These are phyloP conservation scores for Pseudogymnoascus sp. DNA, from an alignment of 2,329 filamentous ascomycete species.

Conservation along the genomic window DNA sequence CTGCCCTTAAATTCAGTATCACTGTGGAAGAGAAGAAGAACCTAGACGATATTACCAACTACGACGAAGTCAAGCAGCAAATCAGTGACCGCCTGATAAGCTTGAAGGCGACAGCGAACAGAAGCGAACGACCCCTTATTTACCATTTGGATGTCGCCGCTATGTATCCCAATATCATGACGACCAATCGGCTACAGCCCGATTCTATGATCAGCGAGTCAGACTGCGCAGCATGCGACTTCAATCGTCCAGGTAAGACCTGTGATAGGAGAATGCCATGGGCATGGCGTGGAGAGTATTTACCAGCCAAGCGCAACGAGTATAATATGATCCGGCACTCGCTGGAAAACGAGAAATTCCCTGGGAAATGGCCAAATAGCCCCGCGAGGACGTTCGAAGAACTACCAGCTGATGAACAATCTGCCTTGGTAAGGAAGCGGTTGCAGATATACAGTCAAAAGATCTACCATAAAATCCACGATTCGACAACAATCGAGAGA, in stretches of 20 bases:
- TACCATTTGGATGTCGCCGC: conserved; percentile 98
- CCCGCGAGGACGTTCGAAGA: conserved; percentile 74
- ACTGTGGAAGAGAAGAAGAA: conserved; percentile 78
- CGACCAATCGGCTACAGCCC: conserved; percentile 91
- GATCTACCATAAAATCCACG: conserved; percentile 98
- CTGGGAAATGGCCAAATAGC: conserved; percentile 66
- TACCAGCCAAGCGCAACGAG: conserved; percentile 92
- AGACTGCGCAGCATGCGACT: conserved; percentile 95
- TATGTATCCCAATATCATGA: conserved; percentile 99
- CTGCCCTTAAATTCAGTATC: conserved; percentile 81
- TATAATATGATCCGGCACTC: conserved; percentile 98
- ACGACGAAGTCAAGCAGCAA: conserved; percentile 76
- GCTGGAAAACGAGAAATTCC: conserved; percentile 87
- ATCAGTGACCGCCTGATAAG: conserved; percentile 65
- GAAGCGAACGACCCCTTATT: conserved; percentile 80
- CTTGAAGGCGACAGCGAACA: conserved; percentile 76
- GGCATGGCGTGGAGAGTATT: conserved; percentile 96
- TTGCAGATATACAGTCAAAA: conserved; percentile 93
- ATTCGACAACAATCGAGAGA: conserved; percentile 82
- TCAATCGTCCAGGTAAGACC: conserved; percentile 94
- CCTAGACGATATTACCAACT: conserved; percentile 72
- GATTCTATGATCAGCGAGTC: conserved; percentile 99
- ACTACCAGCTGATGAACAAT: conserved; percentile 74
- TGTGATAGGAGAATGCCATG: conserved; percentile 92
- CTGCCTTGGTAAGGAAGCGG: conserved; percentile 72